phyloP scores from a whole-genome alignment of 140 eudicot genomes.

The Ambrosia hybrid region DNA sequence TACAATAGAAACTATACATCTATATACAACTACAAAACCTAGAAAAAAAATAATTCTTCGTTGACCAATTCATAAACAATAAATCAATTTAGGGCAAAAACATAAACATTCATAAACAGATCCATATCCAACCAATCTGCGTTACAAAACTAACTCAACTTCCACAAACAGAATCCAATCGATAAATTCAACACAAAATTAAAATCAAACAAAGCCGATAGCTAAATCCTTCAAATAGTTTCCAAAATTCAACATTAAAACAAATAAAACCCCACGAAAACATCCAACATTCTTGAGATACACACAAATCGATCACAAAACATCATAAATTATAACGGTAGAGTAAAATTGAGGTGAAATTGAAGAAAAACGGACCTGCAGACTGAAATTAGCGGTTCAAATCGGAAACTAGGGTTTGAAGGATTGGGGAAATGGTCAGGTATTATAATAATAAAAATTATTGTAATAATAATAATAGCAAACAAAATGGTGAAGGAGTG shows the following conservation, averaged over 20 bases:
- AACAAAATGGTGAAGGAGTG: too few relatives aligned
- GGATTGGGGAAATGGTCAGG: constrained; percentile 5
- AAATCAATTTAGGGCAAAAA: not conserved
- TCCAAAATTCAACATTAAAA: constrained; percentile 15
- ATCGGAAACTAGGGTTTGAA: constrained; percentile 38
- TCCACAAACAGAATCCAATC: constrained; percentile 14
- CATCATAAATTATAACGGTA: constrained; percentile 15
- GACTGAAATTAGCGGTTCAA: constrained; percentile 20
- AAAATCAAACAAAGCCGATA: constrained; percentile 9
- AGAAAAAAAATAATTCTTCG: not conserved
- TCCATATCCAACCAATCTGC: constrained; percentile 14
- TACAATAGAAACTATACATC: not conserved
- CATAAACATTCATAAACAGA: not conserved
- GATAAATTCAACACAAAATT: constrained; percentile 1
- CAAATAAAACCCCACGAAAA: not conserved
- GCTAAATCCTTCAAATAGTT: constrained; percentile 12
- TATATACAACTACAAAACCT: constrained; percentile 24
- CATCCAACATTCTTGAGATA: constrained; percentile 30
- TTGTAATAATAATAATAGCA: too few relatives aligned
- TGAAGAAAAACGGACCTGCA: constrained; percentile 33
- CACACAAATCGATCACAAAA: constrained; percentile 27
- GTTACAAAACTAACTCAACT: not conserved
- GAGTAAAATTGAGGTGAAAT: constrained; percentile 23
- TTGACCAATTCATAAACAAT: constrained; percentile 8
- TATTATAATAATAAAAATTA: too few relatives aligned